Percentiles rank a stretch among this genome's conserved stretches.
Conservation (phyloP, 495 filamentous ascomycete genomes). For the Penicillium psychrofluorescens region DNA sequence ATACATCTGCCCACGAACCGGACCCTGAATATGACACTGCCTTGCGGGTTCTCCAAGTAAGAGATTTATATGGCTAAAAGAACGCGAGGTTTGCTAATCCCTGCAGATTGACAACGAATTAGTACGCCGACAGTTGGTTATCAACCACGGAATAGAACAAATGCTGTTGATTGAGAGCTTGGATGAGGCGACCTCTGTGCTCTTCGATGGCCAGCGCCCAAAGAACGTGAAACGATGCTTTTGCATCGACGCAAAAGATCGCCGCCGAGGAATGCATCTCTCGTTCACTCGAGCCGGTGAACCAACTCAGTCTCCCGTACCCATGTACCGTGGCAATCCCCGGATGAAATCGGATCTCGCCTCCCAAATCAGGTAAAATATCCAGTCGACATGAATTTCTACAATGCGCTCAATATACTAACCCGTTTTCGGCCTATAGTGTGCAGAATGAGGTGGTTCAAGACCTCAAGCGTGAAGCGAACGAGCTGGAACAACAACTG, state of each 20-base stretch:
- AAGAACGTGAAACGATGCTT: conserved; percentile 69
- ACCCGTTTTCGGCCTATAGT: conserved; percentile 13
- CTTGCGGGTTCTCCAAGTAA: conserved; percentile 63
- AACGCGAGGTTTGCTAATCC: neutral
- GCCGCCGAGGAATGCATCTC: conserved; percentile 58
- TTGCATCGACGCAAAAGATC: conserved; percentile 48
- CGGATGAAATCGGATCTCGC: conserved; percentile 78
- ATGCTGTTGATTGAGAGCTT: conserved; percentile 66
- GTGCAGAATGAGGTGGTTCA: conserved; percentile 37
- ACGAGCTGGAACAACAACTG: conserved; percentile 25
- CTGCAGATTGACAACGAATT: conserved; percentile 65
- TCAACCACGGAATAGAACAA: conserved; percentile 78
- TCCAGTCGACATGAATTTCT: neutral
- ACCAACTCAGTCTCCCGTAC: conserved; percentile 47
- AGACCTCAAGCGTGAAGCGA: conserved; percentile 32
- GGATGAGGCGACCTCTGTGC: conserved; percentile 55
- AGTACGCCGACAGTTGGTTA: conserved; percentile 74
- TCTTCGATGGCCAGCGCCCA: conserved; percentile 56
- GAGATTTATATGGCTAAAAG: neutral
- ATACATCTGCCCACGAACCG: conserved; percentile 64
- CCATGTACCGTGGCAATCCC: conserved; percentile 38
- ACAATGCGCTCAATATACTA: neutral
- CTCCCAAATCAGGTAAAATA: conserved; percentile 50
- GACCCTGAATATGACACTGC: conserved; percentile 65
- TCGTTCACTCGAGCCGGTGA: conserved; percentile 47